A percentile compares a stretch with the other conserved stretches of the same genome.
These are phyloP conservation scores for Trichoderma sp. DNA, from an alignment of 2,329 filamentous ascomycete genomes.

Conservation along the genomic window DNA sequence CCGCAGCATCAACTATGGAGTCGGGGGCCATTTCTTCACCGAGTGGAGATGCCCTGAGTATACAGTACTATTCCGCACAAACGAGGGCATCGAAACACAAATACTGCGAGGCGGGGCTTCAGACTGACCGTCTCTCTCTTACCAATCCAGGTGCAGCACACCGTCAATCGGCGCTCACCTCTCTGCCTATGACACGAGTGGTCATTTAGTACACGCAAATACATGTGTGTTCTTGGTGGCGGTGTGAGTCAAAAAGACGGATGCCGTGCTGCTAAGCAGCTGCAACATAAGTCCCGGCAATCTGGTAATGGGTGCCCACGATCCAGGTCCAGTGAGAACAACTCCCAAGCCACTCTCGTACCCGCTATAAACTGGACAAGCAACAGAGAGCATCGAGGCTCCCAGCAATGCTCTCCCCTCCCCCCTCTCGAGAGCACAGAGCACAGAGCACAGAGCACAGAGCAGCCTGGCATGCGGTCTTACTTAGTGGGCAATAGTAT, in stretches of 20 bases:
- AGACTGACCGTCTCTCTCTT: neutral
- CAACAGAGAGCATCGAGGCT: neutral
- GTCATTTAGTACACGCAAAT: neutral
- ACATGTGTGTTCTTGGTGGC: neutral
- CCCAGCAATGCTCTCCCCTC: neutral
- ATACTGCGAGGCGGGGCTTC: constrained; percentile 14
- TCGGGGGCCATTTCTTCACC: neutral
- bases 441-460: too few species aligned
- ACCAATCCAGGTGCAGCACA: neutral
- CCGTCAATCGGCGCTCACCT: neutral
- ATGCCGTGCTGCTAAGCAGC: constrained; percentile 16
- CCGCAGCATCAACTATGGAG: neutral
- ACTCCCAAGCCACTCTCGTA: constrained; percentile 2
- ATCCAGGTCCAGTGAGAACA: constrained; percentile 7
- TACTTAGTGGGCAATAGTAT: neutral
- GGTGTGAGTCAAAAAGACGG: constrained; percentile 13
- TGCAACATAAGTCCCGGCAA: constrained; percentile 21
- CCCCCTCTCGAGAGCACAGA: too few species aligned
- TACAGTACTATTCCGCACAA: neutral
- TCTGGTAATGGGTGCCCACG: constrained; percentile 21
- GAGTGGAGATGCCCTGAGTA: neutral
- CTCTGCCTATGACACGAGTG: neutral
- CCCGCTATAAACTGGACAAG: neutral
- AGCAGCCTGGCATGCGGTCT: neutral
- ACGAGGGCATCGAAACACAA: neutral